Percentiles rank a stretch among this genome's conserved stretches.
These are phyloP conservation scores for Cicer arietinum DNA, from an alignment of 306 rosid genomes.

Conservation along the genomic window DNA sequence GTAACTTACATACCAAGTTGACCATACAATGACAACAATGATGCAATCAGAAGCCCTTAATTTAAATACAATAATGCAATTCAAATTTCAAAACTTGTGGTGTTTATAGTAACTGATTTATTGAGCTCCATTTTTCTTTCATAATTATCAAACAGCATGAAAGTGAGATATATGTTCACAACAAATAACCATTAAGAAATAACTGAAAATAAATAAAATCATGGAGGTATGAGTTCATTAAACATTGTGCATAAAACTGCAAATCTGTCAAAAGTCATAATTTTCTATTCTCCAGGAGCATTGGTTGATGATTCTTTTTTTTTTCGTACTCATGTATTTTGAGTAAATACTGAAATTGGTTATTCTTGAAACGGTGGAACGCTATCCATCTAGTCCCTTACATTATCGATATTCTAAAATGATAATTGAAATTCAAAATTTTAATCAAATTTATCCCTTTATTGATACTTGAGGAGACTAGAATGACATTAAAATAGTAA, in stretches of 20 bases:
- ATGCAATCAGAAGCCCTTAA: constrained; percentile 36
- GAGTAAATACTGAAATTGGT: no score
- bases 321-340: no score
- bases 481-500: no score
- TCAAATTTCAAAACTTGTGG: constrained; percentile 11
- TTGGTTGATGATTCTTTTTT: neutral
- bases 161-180: constrained; percentile 18
- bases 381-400: neutral
- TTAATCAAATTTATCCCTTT: no score
- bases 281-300: constrained; percentile 13
- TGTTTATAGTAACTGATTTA: neutral
- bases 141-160: constrained; percentile 5
- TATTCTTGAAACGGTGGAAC: no score
- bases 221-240: neutral
- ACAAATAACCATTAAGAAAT: constrained; percentile 22
- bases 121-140: constrained; percentile 14
- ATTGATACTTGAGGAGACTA: no score
- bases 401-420: no score
- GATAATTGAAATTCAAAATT: no score
- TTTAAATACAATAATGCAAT: constrained; percentile 17
- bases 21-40: constrained; percentile 44
- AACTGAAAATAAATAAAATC: constrained; percentile 4
- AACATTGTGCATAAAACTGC: constrained; percentile 14
- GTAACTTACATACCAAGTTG: constrained; percentile 48
- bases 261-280: constrained; percentile 32